Evolutionary conservation across 106 monocot species (phyloP).

Genomic region (Dactylorhiza incarnata): DNA sequence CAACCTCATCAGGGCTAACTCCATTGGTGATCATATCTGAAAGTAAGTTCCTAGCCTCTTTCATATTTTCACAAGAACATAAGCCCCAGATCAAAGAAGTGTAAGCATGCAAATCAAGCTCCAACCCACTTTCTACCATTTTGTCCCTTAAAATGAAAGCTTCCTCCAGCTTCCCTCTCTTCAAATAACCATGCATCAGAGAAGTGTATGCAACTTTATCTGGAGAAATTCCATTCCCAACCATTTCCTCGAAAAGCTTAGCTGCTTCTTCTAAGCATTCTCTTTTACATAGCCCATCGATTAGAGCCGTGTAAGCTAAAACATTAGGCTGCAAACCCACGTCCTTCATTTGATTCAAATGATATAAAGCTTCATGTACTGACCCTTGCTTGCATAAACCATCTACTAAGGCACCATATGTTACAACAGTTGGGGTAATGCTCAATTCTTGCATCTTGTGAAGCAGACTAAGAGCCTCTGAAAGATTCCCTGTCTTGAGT

Average conservation of each 20-base stretch:
- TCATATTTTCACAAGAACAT: constrained; percentile 44
- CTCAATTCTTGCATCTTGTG: constrained; percentile 53
- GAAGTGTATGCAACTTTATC: constrained; percentile 71
- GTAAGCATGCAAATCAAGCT: constrained; percentile 59
- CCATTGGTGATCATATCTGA: constrained; percentile 54
- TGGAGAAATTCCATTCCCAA: constrained; percentile 36
- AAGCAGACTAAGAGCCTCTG: constrained; percentile 55
- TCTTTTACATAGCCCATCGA: constrained; percentile 79
- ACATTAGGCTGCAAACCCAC: constrained; percentile 67
- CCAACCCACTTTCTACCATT: constrained; percentile 62
- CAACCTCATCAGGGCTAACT: constrained; percentile 52
- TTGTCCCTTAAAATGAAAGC: constrained; percentile 52
- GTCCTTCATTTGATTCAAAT: constrained; percentile 66
- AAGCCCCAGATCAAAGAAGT: constrained; percentile 74
- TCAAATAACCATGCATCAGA: constrained; percentile 68
- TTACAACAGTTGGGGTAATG: constrained; percentile 36
- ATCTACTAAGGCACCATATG: constrained; percentile 78
- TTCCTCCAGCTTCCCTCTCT: constrained; percentile 53
- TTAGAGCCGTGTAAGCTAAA: constrained; percentile 49
- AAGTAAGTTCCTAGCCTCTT: constrained; percentile 57
- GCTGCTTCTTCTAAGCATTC: constrained; percentile 38
- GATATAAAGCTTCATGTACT: constrained; percentile 51
- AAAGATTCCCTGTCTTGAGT: constrained; percentile 55
- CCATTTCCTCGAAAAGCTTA: constrained; percentile 69
- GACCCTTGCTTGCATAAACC: constrained; percentile 84